phyloP scores from a whole-genome alignment of 1,284 basidiomycete species.

The Leccinum fuscescens region DNA sequence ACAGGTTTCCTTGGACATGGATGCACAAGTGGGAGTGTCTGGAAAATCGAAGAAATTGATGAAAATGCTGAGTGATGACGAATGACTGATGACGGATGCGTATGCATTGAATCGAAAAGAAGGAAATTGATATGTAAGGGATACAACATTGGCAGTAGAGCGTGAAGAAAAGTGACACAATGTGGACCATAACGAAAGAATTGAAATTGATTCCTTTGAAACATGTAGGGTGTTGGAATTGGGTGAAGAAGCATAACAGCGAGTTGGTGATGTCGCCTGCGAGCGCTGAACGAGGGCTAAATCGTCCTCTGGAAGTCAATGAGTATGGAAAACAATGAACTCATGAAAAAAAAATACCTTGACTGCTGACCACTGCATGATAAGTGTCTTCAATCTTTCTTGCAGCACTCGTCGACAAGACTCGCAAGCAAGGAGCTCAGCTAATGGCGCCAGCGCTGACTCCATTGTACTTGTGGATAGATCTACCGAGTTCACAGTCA shows the following conservation, averaged over 20 bases:
- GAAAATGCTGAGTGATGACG: constrained; percentile 2
- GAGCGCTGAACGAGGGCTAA: constrained; percentile 13
- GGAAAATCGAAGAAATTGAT: neutral
- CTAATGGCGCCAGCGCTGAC: constrained; percentile 55
- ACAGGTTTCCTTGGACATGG: constrained; percentile 10
- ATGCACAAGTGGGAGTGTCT: neutral
- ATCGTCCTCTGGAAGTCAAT: constrained; percentile 33
- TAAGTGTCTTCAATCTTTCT: constrained; percentile 64
- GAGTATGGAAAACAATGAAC: constrained; percentile 4
- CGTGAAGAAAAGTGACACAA: neutral
- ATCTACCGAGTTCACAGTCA: constrained; percentile 37
- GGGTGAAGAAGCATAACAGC: constrained; percentile 11
- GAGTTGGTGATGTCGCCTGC: neutral
- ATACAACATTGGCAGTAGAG: neutral
- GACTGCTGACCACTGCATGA: constrained; percentile 75
- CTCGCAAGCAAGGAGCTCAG: constrained; percentile 58
- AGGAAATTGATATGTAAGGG: constrained; percentile 4
- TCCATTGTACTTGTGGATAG: constrained; percentile 60
- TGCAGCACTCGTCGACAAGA: constrained; percentile 58
- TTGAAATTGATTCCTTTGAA: neutral
- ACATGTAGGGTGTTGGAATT: neutral
- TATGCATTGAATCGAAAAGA: neutral
- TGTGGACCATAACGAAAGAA: neutral
- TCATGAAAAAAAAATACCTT: constrained; percentile 46
- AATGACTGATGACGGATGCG: neutral